Percentiles rank a stretch among this genome's conserved stretches.
Evolutionary conservation across 805 yeast species (phyloP).

Genomic region (Lachancea lanzarotensis): DNA sequence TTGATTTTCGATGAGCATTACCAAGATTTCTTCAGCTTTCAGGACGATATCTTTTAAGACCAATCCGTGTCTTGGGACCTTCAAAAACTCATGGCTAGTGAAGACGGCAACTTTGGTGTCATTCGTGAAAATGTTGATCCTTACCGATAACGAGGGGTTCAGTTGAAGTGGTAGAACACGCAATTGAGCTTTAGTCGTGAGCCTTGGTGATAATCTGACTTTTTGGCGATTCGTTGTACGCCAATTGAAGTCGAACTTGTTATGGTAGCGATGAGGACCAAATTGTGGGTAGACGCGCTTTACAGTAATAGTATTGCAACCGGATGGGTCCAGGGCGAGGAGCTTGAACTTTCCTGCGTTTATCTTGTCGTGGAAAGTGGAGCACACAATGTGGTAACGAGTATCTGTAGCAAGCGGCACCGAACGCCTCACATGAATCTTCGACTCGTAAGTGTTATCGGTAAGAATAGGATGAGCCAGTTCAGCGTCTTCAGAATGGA

Average conservation of each 20-base stretch:
- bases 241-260: constrained; percentile 10
- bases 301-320: not conserved
- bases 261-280: constrained; percentile 23
- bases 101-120: constrained; percentile 13
- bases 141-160: constrained; percentile 6
- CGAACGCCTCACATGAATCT: constrained; percentile 8
- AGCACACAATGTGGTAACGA: constrained; percentile 20
- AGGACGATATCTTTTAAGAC: constrained; percentile 15
- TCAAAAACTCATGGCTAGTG: constrained; percentile 9
- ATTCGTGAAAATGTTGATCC: constrained; percentile 20
- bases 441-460: constrained; percentile 12
- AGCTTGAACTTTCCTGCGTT: not conserved
- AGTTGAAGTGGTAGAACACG: constrained; percentile 15
- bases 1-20: constrained; percentile 18
- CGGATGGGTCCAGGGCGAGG: not conserved
- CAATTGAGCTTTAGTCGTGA: constrained; percentile 15
- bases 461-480: constrained; percentile 19
- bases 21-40: constrained; percentile 4
- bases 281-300: constrained; percentile 14
- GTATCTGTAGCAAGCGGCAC: constrained; percentile 18
- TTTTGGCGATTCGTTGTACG: constrained; percentile 9
- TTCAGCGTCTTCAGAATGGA: constrained; percentile 15
- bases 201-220: constrained; percentile 3
- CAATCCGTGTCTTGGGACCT: constrained; percentile 13
- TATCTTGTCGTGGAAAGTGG: constrained; percentile 8